Base-by-base conservation (phyloP, 257 asterid species). In the Datura wrightii region DNA sequence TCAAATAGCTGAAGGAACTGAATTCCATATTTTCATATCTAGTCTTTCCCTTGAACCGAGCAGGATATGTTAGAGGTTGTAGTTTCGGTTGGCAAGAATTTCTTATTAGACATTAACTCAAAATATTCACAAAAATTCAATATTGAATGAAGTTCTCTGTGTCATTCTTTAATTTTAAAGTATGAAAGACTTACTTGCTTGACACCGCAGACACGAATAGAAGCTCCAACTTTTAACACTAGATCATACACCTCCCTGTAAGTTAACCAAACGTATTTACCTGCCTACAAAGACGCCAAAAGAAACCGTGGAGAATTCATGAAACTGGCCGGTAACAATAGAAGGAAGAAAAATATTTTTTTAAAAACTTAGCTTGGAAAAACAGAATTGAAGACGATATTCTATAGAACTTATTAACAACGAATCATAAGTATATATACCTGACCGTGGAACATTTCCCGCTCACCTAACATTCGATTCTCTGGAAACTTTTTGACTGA, bases 391-490 rank as follows among this genome's bases (percentile, higher is more conserved):
- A 24, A 24, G 19, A 37, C 19, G n/a, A 11, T 19, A 13, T 14
- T 4, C 71, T 10, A 31, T 1, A 36, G 5, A 66, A 3, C 71
- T 65, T 65, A 65, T 31, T 62, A 24, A 16, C 31, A 56, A 19
- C 31, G 8, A 60, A 14, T 60, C 67, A 60, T 60, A 24, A 24
- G 18, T 14, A 39, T 82, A 93, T 2, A 69, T 85, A 94, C 98
- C 94, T 93, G 90, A 66, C 94, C 96, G 7, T 89, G 71, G 2
- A 85, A 84, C 83, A 91, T 89, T 87, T 93, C 93, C 44, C 98
- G 89, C 91, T 94, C 98, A 41, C 97, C 98, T 3, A 94, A 94
- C 97, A 94, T 94, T 71, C 71, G 83, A 82, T 93, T 94, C 67
- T 79, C 72, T 42, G 94, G 89, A 85, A 86, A 90, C 36, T 84